Base-by-base conservation (phyloP, 1,284 basidiomycete genomes). In the Ceratobasidium papillatum region DNA sequence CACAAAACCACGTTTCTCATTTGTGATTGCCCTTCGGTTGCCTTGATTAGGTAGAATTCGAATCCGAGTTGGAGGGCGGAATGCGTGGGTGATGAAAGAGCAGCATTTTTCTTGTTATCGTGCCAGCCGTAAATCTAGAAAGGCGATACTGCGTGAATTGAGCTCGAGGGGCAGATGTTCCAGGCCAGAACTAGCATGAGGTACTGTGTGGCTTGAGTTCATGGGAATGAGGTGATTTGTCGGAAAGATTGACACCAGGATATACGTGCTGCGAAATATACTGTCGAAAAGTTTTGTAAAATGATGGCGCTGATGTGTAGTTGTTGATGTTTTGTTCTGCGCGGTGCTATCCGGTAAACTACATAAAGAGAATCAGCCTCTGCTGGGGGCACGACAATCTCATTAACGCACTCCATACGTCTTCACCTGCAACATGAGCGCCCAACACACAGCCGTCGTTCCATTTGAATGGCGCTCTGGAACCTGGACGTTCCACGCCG, bases 391-490 rank as follows among this genome's bases (percentile, higher is more conserved):
- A n/a, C n/a, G n/a, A n/a, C n/a, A n/a, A n/a, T n/a, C n/a, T 11
- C 9, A 52, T 3, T 1, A 27, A 27, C 25, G 8, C 19, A 51
- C 7, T 51, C 49, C 8, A 3, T 25, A 22, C 19, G n/a, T 32
- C 25, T 8, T 34, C 7, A 14, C 52, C 34, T 38, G 3, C 34
- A 36, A n/a, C 56, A 59, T 59, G 32, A 5, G 19, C n/a, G 5
- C 34, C n/a, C 4, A 7, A n/a, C 54, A 5, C n/a, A 45, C 43
- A 41, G 30, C n/a, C 25, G 30, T 2, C 17, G 3, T 22, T 56
- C 36, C 56, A 27, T 72, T 72, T 27, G 69, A 72, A 49, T 47
- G 56, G 8, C 56, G 54, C 14, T 19, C 8, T 14, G 69, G 69
- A 27, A 38, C 56, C 8, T 72, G 69, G 69, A 14, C 9, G 12